Evolutionary conservation across 768 basidiomycete genomes (phyloP), one percentile per base, ranked within the genome.

Genomic region (Cystofilobasidium capitatum): DNA sequence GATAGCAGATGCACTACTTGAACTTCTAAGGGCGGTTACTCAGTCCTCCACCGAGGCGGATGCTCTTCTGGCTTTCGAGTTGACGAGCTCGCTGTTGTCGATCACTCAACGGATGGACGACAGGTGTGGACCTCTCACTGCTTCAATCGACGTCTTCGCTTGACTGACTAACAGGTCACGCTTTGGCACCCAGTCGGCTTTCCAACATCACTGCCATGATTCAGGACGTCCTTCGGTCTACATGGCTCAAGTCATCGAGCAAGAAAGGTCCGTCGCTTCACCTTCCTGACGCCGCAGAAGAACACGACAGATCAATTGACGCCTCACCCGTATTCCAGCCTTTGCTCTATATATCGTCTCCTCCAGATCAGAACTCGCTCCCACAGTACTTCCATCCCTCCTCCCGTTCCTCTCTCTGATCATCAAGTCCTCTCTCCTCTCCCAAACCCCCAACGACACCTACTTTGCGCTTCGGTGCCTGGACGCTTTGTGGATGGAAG

Each of bases 391-490:
- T 13, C 37, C 49, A 2, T 44, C 54, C 40, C 29, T 14, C 39
- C 39, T 17, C 31, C 31, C 20, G 16, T 36, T n/a, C 9, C 20
- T 54, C 22, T 20, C 45, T 29, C 0, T 33, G 8, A 8, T 60
- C 35, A 26, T 66, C 58, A 20, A 24, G 17, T 9, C 40, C 10
- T 14, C 26, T 2, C n/a, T 16, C 5, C 2, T 31, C 12, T 40
- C 26, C 7, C n/a, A 37, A 16, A 12, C 26, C 54, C 26, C 61
- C 61, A 68, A 68, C 42, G 66, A 61, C 14, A 33, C 47, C 42
- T 42, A 62, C 31, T 68, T 37, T 14, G 66, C 66, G 26, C 40
- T 68, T 33, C 40, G 61, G 9, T 68, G 61, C 29, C 55, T 68
- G 20, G 49, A 24, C 1, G 35, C 44, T 1, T 6, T 60, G 7